Evolutionary conservation across 2,329 filamentous ascomycete species (phyloP).

Genomic region (Scedosporium apiospermum): DNA sequence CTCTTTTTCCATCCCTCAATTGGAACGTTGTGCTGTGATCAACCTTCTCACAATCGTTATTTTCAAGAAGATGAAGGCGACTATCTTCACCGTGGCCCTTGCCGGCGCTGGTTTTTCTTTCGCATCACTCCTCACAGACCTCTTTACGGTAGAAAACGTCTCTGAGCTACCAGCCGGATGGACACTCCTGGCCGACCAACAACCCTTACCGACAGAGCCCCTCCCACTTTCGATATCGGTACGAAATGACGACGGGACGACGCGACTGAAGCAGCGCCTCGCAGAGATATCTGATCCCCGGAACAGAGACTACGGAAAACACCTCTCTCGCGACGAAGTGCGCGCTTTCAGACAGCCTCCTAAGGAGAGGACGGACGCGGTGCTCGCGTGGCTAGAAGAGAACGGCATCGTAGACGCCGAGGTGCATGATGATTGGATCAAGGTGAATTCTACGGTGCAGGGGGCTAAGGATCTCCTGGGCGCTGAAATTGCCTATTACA

Average conservation of each 20-base stretch:
- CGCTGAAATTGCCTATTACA: constrained; percentile 29
- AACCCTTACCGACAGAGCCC: not conserved
- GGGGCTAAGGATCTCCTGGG: constrained; percentile 28
- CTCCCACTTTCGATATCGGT: constrained; percentile 10
- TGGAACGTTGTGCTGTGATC: not conserved
- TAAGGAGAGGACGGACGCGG: constrained; percentile 21
- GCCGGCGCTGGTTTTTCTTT: constrained; percentile 1
- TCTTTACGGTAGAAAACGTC: constrained; percentile 8
- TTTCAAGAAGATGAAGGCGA: constrained; percentile 4
- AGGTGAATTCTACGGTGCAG: constrained; percentile 29
- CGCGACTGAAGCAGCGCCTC: constrained; percentile 8
- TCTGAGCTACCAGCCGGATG: constrained; percentile 9
- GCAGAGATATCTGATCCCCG: constrained; percentile 37
- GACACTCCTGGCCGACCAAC: not conserved
- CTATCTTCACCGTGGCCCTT: constrained; percentile 6
- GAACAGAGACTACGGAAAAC: constrained; percentile 32
- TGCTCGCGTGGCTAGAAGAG: constrained; percentile 31
- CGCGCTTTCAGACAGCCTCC: constrained; percentile 24
- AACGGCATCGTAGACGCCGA: constrained; percentile 24
- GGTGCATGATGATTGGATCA: constrained; percentile 29
- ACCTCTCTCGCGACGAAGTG: constrained; percentile 27
- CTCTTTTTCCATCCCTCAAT: not conserved
- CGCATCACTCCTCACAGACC: constrained; percentile 3
- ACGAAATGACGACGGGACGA: constrained; percentile 9
- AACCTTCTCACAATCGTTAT: not conserved